Percentiles rank a stretch among this genome's conserved stretches.
These are phyloP conservation scores for Canariomyces notabilis DNA, from an alignment of 2,329 filamentous ascomycete genomes.

Conservation along the genomic window DNA sequence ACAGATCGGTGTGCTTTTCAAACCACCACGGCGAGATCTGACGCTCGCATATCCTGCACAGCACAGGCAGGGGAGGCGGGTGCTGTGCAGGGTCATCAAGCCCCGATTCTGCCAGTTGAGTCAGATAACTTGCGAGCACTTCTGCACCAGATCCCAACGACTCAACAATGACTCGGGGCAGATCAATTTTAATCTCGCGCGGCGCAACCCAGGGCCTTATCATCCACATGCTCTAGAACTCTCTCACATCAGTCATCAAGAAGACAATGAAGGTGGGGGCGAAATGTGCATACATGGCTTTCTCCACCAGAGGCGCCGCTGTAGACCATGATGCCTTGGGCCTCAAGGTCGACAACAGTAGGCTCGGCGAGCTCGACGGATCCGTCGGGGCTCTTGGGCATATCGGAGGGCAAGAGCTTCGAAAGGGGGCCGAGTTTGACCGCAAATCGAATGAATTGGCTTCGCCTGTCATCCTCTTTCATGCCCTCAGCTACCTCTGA, in stretches of 20 bases:
- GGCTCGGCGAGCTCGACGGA: slow-evolving; percentile 37
- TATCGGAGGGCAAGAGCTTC: slow-evolving; percentile 50
- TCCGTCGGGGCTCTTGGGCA: slow-evolving; percentile 36
- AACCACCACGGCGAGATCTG: slow-evolving; percentile 99
- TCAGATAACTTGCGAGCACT: slow-evolving; percentile 89
- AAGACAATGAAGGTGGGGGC: neutral
- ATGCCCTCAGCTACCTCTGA: slow-evolving; percentile 80
- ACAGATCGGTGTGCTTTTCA: slow-evolving; percentile 96
- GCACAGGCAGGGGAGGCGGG: slow-evolving; percentile 74
- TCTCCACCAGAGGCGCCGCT: slow-evolving; percentile 80
- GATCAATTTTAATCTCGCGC: slow-evolving; percentile 91
- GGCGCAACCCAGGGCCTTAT: slow-evolving; percentile 84
- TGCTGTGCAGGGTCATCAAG: slow-evolving; percentile 69
- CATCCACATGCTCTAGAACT: slow-evolving; percentile 96
- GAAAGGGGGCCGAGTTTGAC: slow-evolving; percentile 66
- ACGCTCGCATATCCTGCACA: slow-evolving; percentile 95
- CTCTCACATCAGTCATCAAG: neutral
- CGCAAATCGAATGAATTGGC: slow-evolving; percentile 80
- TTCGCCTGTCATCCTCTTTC: slow-evolving; percentile 87
- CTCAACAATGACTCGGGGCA: slow-evolving; percentile 83
- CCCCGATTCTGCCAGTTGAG: slow-evolving; percentile 77
- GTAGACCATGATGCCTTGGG: slow-evolving; percentile 97
- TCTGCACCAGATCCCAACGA: slow-evolving; percentile 92
- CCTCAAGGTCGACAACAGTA: slow-evolving; percentile 73
- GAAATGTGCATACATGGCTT: slow-evolving; percentile 67